phyloP scores from a whole-genome alignment of 2,329 filamentous ascomycete species.

The Rhynchosporium agropyri region DNA sequence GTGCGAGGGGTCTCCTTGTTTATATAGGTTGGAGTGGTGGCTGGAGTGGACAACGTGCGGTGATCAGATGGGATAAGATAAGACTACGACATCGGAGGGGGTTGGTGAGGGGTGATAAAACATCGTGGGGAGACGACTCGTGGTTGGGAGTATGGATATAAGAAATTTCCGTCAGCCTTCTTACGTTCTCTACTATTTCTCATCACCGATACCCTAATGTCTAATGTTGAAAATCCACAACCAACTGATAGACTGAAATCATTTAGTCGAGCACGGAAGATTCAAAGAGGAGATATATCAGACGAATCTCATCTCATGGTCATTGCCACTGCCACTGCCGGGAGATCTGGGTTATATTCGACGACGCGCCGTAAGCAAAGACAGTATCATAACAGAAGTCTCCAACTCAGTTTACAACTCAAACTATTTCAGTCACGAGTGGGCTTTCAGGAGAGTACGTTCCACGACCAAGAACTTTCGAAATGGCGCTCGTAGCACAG shows the following conservation, averaged over 20 bases:
- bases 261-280: neutral
- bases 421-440: neutral
- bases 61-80: neutral
- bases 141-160: neutral
- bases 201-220: neutral
- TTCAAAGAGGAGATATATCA: neutral
- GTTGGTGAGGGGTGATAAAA: neutral
- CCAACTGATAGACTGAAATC: neutral
- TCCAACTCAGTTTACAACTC: neutral
- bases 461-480: neutral
- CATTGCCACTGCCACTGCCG: too few species aligned
- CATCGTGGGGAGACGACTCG: neutral
- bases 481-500: slow-evolving; percentile 3
- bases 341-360: too few species aligned
- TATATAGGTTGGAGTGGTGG: neutral
- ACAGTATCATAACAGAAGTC: neutral
- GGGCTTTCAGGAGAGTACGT: neutral
- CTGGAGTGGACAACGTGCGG: neutral
- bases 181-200: neutral
- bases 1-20: slow-evolving; percentile 10
- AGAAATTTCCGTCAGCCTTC: neutral
- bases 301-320: too few species aligned
- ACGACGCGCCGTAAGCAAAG: too few species aligned
- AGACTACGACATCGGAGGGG: slow-evolving; percentile 6
- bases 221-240: too few species aligned